Evolutionary conservation across 106 monocot species (phyloP).

Genomic region (Posidonia australis): DNA sequence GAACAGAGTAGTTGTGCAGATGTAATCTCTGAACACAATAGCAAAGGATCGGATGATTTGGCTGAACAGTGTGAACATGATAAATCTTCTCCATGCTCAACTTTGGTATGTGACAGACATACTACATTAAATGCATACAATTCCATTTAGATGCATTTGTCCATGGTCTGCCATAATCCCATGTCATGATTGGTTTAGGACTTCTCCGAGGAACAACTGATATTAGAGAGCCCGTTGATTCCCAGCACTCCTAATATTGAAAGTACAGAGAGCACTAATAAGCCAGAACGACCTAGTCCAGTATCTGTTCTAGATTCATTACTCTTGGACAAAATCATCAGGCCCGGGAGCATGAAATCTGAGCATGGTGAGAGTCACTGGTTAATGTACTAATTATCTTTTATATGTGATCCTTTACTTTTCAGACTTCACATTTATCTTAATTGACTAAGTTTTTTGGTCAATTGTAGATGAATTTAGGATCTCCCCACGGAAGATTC

Average conservation of each 20-base stretch:
- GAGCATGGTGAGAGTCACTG: conserved; percentile 24
- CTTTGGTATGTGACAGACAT: too few relatives aligned
- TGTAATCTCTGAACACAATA: too few relatives aligned
- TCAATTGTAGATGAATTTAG: neutral
- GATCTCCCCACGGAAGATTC: conserved; percentile 2
- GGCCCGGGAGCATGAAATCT: conserved; percentile 19
- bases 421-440: neutral
- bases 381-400: neutral
- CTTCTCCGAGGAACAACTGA: conserved; percentile 10
- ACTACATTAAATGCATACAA: neutral
- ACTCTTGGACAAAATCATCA: conserved; percentile 35
- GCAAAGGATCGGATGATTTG: too few relatives aligned
- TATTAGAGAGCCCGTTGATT: conserved; percentile 7
- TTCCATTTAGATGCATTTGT: neutral
- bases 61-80: too few relatives aligned
- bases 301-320: conserved; percentile 52
- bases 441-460: neutral
- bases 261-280: conserved; percentile 24
- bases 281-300: conserved; percentile 33
- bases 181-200: conserved; percentile 14
- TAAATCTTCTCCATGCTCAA: too few relatives aligned
- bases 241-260: conserved; percentile 11
- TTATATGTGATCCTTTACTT: neutral
- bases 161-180: too few relatives aligned
- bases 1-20: too few relatives aligned